Percentiles rank a stretch among this genome's conserved stretches.
Evolutionary conservation across 2,329 filamentous ascomycete genomes (phyloP).

Genomic region (Clonostachys rosea): DNA sequence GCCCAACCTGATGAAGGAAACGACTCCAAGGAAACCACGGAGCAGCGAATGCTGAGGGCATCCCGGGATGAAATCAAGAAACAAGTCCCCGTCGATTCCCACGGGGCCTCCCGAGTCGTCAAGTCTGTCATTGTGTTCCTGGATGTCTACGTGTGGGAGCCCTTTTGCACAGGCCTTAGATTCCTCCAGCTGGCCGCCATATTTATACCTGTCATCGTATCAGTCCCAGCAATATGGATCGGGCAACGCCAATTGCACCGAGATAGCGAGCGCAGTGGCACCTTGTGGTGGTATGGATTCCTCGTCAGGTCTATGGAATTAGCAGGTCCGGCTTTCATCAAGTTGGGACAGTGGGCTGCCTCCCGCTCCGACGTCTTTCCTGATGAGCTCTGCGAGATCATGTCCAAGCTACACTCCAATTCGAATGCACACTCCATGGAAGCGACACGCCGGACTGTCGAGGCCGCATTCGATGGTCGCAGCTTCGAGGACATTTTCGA

Average conservation of each 20-base stretch:
- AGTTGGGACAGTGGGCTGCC: conserved; percentile 98
- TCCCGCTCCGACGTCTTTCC: conserved; percentile 96
- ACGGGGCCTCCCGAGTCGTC: conserved; percentile 51
- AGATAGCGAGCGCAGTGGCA: conserved; percentile 74
- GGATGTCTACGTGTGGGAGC: conserved; percentile 75
- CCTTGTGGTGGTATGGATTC: conserved; percentile 92
- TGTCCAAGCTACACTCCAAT: conserved; percentile 93
- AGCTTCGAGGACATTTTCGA: conserved; percentile 90
- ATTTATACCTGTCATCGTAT: conserved; percentile 83
- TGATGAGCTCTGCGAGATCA: conserved; percentile 81
- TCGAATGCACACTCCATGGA: conserved; percentile 86
- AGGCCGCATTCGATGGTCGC: conserved; percentile 75
- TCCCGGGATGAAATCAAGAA: conserved; percentile 76
- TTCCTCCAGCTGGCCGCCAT: conserved; percentile 84
- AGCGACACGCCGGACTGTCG: conserved; percentile 74
- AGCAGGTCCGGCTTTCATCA: conserved; percentile 94
- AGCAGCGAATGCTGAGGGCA: conserved; percentile 80
- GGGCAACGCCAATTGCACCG: conserved; percentile 58
- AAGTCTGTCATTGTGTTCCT: conserved; percentile 61
- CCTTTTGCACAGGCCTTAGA: conserved; percentile 79
- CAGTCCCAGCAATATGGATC: conserved; percentile 77
- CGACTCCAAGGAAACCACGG: conserved; percentile 56
- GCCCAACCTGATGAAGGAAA: conserved; percentile 48
- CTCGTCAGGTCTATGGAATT: conserved; percentile 86
- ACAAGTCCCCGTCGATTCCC: conserved; percentile 56